A percentile compares a stretch with the other conserved stretches of the same genome.
Conservation (phyloP, 345 rosid genomes). For the Melastoma malabathricum region DNA sequence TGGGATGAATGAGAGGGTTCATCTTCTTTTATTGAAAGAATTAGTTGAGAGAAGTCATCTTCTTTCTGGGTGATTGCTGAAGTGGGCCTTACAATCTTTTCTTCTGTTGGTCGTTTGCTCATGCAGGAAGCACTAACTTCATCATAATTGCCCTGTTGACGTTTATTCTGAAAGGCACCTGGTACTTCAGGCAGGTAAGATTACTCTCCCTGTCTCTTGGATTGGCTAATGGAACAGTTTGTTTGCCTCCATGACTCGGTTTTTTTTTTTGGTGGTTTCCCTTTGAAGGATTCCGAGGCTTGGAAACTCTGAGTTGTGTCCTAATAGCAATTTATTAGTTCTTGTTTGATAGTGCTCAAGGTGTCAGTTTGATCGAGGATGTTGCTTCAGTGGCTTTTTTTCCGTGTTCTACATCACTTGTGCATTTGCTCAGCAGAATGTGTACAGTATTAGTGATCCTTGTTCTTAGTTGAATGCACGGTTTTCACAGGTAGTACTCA, state of each 20-base stretch:
- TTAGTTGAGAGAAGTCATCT: neutral
- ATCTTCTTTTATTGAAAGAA: too few species aligned
- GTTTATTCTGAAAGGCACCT: slow-evolving; percentile 56
- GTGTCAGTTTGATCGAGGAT: too few species aligned
- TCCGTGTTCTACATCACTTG: too few species aligned
- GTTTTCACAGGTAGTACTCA: slow-evolving; percentile 52
- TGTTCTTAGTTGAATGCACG: neutral
- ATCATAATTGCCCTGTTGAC: slow-evolving; percentile 68
- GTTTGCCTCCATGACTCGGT: neutral
- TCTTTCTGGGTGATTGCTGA: neutral
- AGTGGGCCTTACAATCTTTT: slow-evolving; percentile 2
- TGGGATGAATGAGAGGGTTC: neutral
- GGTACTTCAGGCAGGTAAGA: slow-evolving; percentile 80
- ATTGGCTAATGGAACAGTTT: neutral
- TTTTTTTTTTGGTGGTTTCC: neutral
- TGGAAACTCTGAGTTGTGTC: too few species aligned
- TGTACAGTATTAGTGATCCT: too few species aligned
- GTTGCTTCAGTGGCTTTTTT: too few species aligned
- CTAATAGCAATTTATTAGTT: too few species aligned
- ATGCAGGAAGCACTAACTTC: slow-evolving; percentile 82
- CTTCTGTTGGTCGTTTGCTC: too few species aligned
- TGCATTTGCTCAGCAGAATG: too few species aligned
- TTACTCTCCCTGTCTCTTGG: neutral
- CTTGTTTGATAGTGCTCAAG: too few species aligned
- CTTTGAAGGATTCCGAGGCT: neutral